phyloP scores from a whole-genome alignment of 495 filamentous ascomycete species.

The Pyrenopolyporus hunteri region DNA sequence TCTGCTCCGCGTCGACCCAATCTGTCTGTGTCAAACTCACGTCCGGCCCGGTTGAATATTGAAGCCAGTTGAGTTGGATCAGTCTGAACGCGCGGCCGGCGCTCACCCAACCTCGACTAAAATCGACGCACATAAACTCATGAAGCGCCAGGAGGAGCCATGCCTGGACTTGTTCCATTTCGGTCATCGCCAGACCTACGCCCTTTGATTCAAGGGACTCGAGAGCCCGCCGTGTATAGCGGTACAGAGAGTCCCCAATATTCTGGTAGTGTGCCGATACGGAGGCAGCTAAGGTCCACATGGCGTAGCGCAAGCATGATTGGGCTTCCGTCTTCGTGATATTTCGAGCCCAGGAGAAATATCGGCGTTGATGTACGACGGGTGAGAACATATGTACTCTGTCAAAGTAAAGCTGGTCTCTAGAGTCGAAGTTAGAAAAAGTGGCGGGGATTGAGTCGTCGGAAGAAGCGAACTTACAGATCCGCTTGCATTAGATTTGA shows the following conservation, averaged over 20 bases:
- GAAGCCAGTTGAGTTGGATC: slow-evolving; percentile 53
- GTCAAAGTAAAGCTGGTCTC: slow-evolving; percentile 66
- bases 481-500: slow-evolving; percentile 38
- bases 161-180: slow-evolving; percentile 58
- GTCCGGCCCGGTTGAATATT: slow-evolving; percentile 42
- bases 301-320: slow-evolving; percentile 55
- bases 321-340: slow-evolving; percentile 30
- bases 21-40: slow-evolving; percentile 21
- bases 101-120: slow-evolving; percentile 53
- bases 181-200: slow-evolving; percentile 19
- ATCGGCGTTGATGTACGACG: slow-evolving; percentile 54
- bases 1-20: slow-evolving; percentile 53
- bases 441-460: neutral
- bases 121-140: slow-evolving; percentile 56
- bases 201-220: slow-evolving; percentile 43
- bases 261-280: slow-evolving; percentile 60
- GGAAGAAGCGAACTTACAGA: slow-evolving; percentile 15
- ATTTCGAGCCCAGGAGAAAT: slow-evolving; percentile 36
- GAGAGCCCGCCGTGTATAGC: slow-evolving; percentile 55
- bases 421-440: slow-evolving; percentile 24
- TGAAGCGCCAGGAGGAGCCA: slow-evolving; percentile 62
- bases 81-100: slow-evolving; percentile 55
- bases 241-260: slow-evolving; percentile 54
- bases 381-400: slow-evolving; percentile 60
- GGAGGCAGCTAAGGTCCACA: slow-evolving; percentile 62